Base-by-base conservation (phyloP, 805 yeast species). In the Kuraishia piskuri region DNA sequence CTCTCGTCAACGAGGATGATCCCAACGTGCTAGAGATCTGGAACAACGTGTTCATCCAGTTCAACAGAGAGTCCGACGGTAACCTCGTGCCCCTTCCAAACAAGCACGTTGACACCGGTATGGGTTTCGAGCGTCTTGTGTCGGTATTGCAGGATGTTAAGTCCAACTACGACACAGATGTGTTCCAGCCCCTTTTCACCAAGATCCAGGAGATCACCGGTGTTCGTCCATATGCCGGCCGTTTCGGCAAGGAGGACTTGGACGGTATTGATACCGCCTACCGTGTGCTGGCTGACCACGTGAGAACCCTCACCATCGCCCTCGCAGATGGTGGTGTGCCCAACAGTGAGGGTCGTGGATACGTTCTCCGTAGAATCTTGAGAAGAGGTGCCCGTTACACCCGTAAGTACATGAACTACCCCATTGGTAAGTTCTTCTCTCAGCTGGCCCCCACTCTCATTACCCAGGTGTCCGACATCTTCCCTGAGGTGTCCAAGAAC, bases 291-390 rank as follows among this genome's bases (percentile, higher is more conserved):
- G 99, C 99, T 53, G 99, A 94, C 73, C 99, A 94, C 68, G 97
- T 94, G 40, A 86, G 99, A 73, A 94, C 99, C 23, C 79, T 94
- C 68, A 89, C 96, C 2, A 89, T 94, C 70, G 97, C 99, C 50
- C 78, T 94, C 56, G 88, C 96, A 45, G 99, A 94, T 70, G 99
- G 99, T 65, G 99, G 99, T 66, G 97, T 94, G 54, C 99, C 99
- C 66, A 94, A 94, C 74, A 94, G 91, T 66, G 99, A 94, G 68
- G 99, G 99, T 63, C 86, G 99, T 74, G 99, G 99, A 63, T 94
- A 94, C 66, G 99, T 94, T 48, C 76, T 94, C 69, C 86, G 99
- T 75, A 87, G 99, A 76, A 91, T 94, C 61, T 77, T 94, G 65
- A 87, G 99, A 77, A 87, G 99, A 77, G 99, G 99, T 65, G 89